phyloP scores from a whole-genome alignment of 2,329 filamentous ascomycete genomes.

The Neonectria neomacrospora region DNA sequence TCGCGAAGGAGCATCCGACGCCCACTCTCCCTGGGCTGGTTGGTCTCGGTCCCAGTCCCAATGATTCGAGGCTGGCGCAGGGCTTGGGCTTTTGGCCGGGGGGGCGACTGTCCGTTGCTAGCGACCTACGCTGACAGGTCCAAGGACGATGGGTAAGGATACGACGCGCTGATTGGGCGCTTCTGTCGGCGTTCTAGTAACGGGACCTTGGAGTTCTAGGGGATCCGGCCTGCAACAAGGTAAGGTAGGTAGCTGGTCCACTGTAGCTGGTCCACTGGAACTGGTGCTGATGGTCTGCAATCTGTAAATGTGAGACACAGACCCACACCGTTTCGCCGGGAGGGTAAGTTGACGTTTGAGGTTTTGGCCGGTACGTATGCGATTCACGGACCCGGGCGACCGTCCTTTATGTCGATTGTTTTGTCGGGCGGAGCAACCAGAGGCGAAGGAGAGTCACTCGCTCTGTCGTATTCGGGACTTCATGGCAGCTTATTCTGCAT shows the following conservation, averaged over 20 bases:
- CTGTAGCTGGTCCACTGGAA: constrained; percentile 6
- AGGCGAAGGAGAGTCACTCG: constrained; percentile 8
- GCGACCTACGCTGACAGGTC: constrained; percentile 22
- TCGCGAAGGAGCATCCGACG: constrained; percentile 35
- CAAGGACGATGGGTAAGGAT: constrained; percentile 11
- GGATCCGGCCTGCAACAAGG: constrained; percentile 11
- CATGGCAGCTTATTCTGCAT: constrained; percentile 5
- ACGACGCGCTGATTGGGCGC: constrained; percentile 30
- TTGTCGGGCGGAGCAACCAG: constrained; percentile 14
- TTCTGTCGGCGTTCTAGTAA: constrained; percentile 9
- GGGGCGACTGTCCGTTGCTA: constrained; percentile 30
- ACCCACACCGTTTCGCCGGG: constrained; percentile 6
- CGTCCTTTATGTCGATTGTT: constrained; percentile 5
- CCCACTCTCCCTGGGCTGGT: constrained; percentile 1
- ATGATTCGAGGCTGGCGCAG: constrained; percentile 44
- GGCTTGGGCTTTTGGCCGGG: constrained; percentile 33
- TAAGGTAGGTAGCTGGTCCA: constrained; percentile 15
- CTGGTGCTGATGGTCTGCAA: constrained; percentile 13
- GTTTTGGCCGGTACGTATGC: not conserved
- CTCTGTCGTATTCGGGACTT: constrained; percentile 24
- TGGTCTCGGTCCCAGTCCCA: constrained; percentile 40
- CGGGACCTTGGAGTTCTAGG: not conserved
- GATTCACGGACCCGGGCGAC: constrained; percentile 9
- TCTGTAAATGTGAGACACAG: constrained; percentile 23
- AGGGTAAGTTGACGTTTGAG: constrained; percentile 16